phyloP scores from a whole-genome alignment of 116 monocot genomes.

The Dioscorea cayenensis region DNA sequence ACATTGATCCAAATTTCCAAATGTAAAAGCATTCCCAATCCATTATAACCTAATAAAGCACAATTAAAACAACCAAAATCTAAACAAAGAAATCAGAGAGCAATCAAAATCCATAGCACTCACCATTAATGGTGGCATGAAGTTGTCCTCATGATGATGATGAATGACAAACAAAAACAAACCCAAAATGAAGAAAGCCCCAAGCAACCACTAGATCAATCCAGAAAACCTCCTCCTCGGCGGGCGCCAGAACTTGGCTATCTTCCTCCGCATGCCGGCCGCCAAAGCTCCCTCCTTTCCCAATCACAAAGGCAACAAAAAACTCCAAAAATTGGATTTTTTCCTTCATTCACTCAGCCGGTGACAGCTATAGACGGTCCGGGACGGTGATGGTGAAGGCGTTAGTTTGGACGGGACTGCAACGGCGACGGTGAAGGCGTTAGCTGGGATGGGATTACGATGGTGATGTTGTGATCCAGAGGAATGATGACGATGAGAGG shows the following conservation, averaged over 20 bases:
- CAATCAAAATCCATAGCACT: not conserved
- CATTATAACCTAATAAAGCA: no score
- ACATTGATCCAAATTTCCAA: no score
- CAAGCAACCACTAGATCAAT: conserved; percentile 70
- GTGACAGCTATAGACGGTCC: no score
- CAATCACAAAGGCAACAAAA: not conserved
- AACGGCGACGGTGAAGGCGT: no score
- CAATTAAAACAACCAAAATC: not conserved
- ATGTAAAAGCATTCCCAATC: no score
- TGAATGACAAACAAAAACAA: conserved; percentile 57
- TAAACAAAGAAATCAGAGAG: not conserved
- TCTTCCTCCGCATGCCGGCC: conserved; percentile 49
- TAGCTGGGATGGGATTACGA: no score
- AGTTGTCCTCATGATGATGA: conserved; percentile 34
- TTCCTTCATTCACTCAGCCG: conserved; percentile 1
- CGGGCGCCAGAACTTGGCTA: conserved; percentile 64
- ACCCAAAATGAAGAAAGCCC: conserved; percentile 35
- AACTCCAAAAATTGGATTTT: not conserved
- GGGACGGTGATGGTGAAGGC: no score
- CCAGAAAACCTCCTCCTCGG: conserved; percentile 43
- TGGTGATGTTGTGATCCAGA: no score
- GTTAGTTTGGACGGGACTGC: no score
- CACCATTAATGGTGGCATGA: conserved; percentile 6
- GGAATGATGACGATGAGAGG: no score
- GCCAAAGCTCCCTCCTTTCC: not conserved